Base-by-base conservation (phyloP, 306 rosid genomes). In the Cyclanthera cordifolia region DNA sequence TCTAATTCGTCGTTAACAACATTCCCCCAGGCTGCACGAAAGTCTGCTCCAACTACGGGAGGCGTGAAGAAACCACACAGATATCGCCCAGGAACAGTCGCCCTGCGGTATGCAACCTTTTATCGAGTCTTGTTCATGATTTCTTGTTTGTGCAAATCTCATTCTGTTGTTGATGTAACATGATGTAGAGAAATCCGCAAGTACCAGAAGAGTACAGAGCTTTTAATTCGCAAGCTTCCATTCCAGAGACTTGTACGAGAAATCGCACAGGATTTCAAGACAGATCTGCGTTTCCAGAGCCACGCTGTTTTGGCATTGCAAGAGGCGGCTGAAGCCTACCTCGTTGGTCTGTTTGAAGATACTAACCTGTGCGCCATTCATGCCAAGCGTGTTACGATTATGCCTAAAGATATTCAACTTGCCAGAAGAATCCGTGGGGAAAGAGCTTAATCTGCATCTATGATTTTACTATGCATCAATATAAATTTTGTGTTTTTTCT, bases 1-100 rank as follows among this genome's bases (percentile, higher is more conserved):
- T 53, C 55, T 66, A 25, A 66, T 0, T 0, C 14, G 16, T 45
- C 4, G 13, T 45, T n/a, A n/a, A 0, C 51, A 47, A 46, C 1
- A 16, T 19, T 34, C 30, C 54, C 6, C 13, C 32, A 86, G 88
- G 87, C 87, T 28, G 87, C 87, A 2, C 74, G 87, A 2, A 83
- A 80, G 57, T 78, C 87, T 0, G 81, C 81, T 12, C 87, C 85
- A 2, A 78, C 81, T 39, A 80, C 83, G 10, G 87, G 87, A 14
- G 85, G 87, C 45, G 81, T 83, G 69, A 83, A 83, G 83, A 83
- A 71, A 69, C 86, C 86, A 13, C 86, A 82, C 66, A 73, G 86
- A 70, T 82, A 79, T 55, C 86, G 86, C 11, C 83, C 86, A 0
- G 86, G 83, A 76, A 66, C 71, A 0, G 71, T 66, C 13, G 71